A percentile compares a stretch with the other conserved stretches of the same genome.
Conservation (phyloP, 2,329 filamentous ascomycete genomes). For the Pseudocercospora eumusae region DNA sequence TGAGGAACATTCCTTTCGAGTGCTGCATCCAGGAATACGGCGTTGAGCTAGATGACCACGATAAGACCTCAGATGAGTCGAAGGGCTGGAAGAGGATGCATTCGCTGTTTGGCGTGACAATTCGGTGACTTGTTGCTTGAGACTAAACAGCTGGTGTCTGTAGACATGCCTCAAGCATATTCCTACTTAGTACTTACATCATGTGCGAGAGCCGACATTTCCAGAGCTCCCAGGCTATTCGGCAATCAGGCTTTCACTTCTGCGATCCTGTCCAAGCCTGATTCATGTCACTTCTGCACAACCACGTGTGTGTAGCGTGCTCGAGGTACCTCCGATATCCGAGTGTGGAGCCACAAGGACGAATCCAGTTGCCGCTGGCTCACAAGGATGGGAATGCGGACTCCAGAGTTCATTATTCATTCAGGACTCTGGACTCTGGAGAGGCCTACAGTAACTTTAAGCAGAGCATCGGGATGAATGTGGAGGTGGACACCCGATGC, state of each 20-base stretch:
- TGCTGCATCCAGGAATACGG: conserved; percentile 50
- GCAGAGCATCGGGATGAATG: background rate
- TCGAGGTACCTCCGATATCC: background rate
- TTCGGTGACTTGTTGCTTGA: conserved; percentile 19
- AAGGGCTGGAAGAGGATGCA: conserved; percentile 39
- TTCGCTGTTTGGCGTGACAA: conserved; percentile 36
- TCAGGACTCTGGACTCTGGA: background rate
- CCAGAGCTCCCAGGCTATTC: background rate
- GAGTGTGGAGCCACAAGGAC: background rate
- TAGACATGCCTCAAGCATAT: too few species aligned
- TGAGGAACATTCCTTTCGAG: conserved; percentile 48
- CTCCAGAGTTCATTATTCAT: background rate
- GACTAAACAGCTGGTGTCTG: too few species aligned
- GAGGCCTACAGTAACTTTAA: too few species aligned
- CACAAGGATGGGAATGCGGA: too few species aligned
- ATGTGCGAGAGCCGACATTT: background rate
- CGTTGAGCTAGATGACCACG: conserved; percentile 38
- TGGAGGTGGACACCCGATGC: conserved; percentile 8
- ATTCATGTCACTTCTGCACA: background rate
- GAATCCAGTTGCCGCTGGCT: background rate
- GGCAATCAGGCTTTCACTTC: background rate
- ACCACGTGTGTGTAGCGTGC: background rate
- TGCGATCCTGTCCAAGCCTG: background rate
- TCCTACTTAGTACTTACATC: too few species aligned
- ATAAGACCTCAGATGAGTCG: conserved; percentile 24